These are phyloP conservation scores for Lipomyces kockii DNA, from an alignment of 805 yeast species.

Conservation along the genomic window DNA sequence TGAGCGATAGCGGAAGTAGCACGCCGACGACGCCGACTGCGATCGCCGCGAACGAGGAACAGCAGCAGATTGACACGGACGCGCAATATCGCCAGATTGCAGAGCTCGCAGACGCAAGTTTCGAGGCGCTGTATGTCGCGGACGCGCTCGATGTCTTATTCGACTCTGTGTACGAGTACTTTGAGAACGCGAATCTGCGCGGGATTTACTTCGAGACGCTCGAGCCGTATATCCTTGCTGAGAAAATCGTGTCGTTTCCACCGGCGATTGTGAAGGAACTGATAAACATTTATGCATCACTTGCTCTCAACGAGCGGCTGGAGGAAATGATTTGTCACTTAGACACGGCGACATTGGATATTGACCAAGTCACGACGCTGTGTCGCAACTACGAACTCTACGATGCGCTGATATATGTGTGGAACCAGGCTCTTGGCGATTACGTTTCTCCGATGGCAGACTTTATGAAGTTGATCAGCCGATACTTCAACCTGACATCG, in stretches of 20 bases:
- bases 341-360: conserved; percentile 70
- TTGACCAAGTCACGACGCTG: conserved; percentile 71
- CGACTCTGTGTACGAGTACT: conserved; percentile 54
- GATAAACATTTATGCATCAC: conserved; percentile 55
- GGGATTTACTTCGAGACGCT: conserved; percentile 57
- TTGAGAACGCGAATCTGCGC: conserved; percentile 45
- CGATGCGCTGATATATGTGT: conserved; percentile 70
- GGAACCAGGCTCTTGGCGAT: conserved; percentile 73
- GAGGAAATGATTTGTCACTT: conserved; percentile 73
- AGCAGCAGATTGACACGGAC: conserved; percentile 40
- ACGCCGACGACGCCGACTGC: conserved; percentile 30
- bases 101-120: conserved; percentile 47
- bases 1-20: conserved; percentile 40
- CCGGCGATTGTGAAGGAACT: conserved; percentile 67
- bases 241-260: conserved; percentile 56
- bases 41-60: conserved; percentile 16
- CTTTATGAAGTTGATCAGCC: conserved; percentile 49
- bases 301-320: conserved; percentile 54
- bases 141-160: conserved; percentile 47
- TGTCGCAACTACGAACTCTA: conserved; percentile 61
- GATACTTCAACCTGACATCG: conserved; percentile 7
- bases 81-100: conserved; percentile 40
- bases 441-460: conserved; percentile 72
- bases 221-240: conserved; percentile 56
- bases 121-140: conserved; percentile 51